These are phyloP conservation scores for Paracorniculantispora psalliotae DNA, from an alignment of 2,329 filamentous ascomycete species.

Conservation along the genomic window DNA sequence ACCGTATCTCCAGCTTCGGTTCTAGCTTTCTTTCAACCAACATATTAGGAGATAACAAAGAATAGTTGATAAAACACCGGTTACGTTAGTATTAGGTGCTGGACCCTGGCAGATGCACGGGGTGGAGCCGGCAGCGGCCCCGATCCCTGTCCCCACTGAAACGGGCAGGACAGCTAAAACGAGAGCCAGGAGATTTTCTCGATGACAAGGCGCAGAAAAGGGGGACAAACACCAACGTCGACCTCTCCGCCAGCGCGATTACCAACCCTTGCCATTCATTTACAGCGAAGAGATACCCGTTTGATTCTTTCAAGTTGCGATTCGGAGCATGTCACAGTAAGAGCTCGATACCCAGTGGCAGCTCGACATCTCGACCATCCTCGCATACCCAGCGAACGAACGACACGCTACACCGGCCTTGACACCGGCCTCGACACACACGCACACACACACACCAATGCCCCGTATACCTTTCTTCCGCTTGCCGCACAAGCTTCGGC, in stretches of 20 bases:
- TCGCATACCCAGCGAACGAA: not conserved
- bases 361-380: not conserved
- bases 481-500: slow-evolving; percentile 51
- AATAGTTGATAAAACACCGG: too few species aligned
- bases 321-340: not conserved
- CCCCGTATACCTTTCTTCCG: slow-evolving; percentile 45
- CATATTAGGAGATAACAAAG: too few species aligned
- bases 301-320: not conserved
- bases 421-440: not conserved
- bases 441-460: slow-evolving; percentile 21
- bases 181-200: not conserved
- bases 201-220: not conserved
- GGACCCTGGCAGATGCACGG: not conserved
- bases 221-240: not conserved
- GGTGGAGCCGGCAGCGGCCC: not conserved
- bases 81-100: not conserved
- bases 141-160: not conserved
- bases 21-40: too few species aligned
- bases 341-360: not conserved
- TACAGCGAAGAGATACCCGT: not conserved
- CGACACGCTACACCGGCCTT: not conserved
- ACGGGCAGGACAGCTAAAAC: not conserved
- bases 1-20: too few species aligned
- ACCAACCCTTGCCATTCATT: not conserved
- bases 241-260: not conserved